A percentile compares a stretch with the other conserved stretches of the same genome.
Evolutionary conservation across 1,139 yeast genomes (phyloP).

Genomic region (Ashbya aceris): DNA sequence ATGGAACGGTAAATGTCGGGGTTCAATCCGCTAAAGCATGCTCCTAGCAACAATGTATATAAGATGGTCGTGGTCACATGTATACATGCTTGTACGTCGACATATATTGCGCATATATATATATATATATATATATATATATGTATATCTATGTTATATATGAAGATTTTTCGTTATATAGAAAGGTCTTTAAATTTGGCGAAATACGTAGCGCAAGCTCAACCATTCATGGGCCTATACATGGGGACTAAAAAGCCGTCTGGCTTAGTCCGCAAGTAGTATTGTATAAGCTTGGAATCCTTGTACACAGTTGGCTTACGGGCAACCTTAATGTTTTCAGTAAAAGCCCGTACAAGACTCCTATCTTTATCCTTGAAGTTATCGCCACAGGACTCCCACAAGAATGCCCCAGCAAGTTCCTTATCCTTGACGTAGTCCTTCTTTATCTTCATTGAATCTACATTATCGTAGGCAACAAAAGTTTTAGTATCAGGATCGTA

Average conservation of each 20-base stretch:
- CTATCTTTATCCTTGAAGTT: conserved; percentile 24
- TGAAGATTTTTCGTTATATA: background rate
- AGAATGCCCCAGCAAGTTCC: conserved; percentile 74
- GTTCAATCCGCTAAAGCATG: no score
- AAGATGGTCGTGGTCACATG: no score
- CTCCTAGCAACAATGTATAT: no score
- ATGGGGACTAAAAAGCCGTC: conserved; percentile 11
- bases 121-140: background rate
- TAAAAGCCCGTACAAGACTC: conserved; percentile 33
- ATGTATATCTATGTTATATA: background rate
- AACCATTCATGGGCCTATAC: background rate
- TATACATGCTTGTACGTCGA: background rate
- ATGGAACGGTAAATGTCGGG: background rate
- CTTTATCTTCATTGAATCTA: conserved; percentile 44
- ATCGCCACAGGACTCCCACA: conserved; percentile 93
- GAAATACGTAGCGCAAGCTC: background rate
- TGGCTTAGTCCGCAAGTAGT: conserved; percentile 16
- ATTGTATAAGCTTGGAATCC: conserved; percentile 12
- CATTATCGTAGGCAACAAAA: conserved; percentile 61
- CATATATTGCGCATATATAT: background rate
- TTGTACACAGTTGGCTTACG: conserved; percentile 15
- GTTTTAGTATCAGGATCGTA: conserved; percentile 35
- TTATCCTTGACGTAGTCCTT: conserved; percentile 45
- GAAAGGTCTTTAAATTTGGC: background rate
- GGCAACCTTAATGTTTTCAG: conserved; percentile 10